phyloP scores from a whole-genome alignment of 75 land plant species.

The Ceratopteris richardii region DNA sequence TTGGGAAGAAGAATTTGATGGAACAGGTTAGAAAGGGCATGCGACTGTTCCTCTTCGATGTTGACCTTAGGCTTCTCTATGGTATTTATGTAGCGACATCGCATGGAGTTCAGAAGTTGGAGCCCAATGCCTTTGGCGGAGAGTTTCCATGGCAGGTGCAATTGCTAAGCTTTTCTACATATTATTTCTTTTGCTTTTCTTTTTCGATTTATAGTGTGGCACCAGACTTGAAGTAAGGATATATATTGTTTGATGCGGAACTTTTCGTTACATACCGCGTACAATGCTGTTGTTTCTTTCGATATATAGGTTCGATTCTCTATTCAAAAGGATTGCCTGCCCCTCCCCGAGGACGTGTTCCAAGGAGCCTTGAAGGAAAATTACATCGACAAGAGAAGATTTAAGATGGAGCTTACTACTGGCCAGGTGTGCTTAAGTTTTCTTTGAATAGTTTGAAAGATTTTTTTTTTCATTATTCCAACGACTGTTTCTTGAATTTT shows the following conservation, averaged over 20 bases:
- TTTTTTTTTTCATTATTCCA: no score
- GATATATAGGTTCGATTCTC: constrained; percentile 32
- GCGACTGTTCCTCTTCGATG: constrained; percentile 46
- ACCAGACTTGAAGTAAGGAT: no score
- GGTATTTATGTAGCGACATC: constrained; percentile 47
- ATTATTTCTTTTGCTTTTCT: no score
- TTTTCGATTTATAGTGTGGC: no score
- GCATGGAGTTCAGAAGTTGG: constrained; percentile 32
- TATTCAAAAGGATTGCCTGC: constrained; percentile 27
- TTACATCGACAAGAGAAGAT: constrained; percentile 25
- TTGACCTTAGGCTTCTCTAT: constrained; percentile 37
- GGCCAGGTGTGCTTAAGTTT: constrained; percentile 33
- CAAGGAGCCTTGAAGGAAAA: constrained; percentile 36
- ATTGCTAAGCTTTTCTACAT: background rate
- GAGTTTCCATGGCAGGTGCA: constrained; percentile 45
- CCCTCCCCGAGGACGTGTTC: constrained; percentile 32
- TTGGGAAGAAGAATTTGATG: constrained; percentile 31
- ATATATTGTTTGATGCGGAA: no score
- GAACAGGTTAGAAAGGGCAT: constrained; percentile 28
- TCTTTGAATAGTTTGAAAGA: no score
- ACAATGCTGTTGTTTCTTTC: no score
- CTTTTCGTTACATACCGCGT: no score
- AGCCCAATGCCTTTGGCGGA: constrained; percentile 33
- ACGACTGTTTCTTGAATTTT: no score
- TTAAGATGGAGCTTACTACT: constrained; percentile 16